These are phyloP conservation scores for Trichocladium uniseriatum DNA, from an alignment of 495 filamentous ascomycete species.

Conservation along the genomic window DNA sequence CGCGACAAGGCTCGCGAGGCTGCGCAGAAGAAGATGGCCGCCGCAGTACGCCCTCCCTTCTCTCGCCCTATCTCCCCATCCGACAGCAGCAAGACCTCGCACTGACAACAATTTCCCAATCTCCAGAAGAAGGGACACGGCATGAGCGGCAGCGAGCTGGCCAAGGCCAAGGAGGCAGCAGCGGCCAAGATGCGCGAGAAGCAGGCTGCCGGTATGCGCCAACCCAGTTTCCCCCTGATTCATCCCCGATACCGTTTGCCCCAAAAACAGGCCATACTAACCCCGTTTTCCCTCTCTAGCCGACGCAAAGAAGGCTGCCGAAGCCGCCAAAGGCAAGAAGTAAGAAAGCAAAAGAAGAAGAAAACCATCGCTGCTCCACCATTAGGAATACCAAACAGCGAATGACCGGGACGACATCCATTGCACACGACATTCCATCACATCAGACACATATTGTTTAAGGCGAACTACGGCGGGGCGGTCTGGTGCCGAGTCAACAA, in stretches of 20 bases:
- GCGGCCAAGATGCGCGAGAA: conserved; percentile 86
- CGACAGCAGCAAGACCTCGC: neutral
- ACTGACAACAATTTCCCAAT: conserved; percentile 6
- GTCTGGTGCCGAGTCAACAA: neutral
- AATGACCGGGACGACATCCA: conserved; percentile 8
- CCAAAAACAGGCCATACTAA: neutral
- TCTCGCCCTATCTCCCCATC: conserved; percentile 5
- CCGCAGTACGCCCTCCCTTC: conserved; percentile 39
- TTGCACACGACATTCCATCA: neutral
- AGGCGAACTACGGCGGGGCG: neutral
- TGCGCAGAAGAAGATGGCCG: conserved; percentile 55
- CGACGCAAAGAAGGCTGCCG: conserved; percentile 43
- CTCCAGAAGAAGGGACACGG: conserved; percentile 51
- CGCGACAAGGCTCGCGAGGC: conserved; percentile 81
- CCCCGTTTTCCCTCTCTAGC: conserved; percentile 23
- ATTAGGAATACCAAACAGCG: neutral
- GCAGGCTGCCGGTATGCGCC: conserved; percentile 64
- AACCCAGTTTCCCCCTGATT: neutral
- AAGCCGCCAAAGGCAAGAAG: conserved; percentile 21
- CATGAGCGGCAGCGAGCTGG: conserved; percentile 60
- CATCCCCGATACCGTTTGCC: neutral
- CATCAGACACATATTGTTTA: neutral
- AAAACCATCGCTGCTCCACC: neutral
- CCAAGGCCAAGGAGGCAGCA: conserved; percentile 61
- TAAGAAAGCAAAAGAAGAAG: conserved; percentile 21